Percentiles rank a stretch among this genome's conserved stretches.
These are phyloP conservation scores for Kazachstania sp. DNA, from an alignment of 1,139 yeast genomes.

Conservation along the genomic window DNA sequence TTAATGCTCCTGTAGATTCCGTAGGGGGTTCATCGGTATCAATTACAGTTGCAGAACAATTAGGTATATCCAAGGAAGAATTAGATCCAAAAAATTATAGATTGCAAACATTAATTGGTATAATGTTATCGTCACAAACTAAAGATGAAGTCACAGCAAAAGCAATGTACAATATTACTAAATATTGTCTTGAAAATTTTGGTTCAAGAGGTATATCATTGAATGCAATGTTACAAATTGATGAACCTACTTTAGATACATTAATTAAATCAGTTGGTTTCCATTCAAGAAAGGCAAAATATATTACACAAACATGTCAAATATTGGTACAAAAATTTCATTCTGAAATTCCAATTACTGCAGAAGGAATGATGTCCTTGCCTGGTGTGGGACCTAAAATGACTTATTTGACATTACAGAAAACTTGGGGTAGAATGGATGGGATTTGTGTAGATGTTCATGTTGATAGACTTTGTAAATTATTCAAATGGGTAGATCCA, in stretches of 20 bases:
- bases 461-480: constrained; percentile 67
- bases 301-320: constrained; percentile 53
- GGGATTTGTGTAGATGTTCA: constrained; percentile 97
- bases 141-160: constrained; percentile 76
- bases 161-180: constrained; percentile 59
- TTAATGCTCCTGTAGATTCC: constrained; percentile 75
- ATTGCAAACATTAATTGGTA: constrained; percentile 65
- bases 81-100: constrained; percentile 44
- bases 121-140: constrained; percentile 88
- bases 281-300: constrained; percentile 69
- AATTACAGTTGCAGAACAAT: constrained; percentile 33
- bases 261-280: constrained; percentile 80
- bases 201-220: constrained; percentile 36
- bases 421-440: constrained; percentile 64
- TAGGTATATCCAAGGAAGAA: constrained; percentile 18
- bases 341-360: constrained; percentile 63
- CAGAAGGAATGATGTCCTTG: constrained; percentile 54
- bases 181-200: constrained; percentile 35
- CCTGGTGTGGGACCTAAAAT: constrained; percentile 98
- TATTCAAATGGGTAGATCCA: constrained; percentile 71
- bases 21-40: constrained; percentile 85
- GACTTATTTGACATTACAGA: constrained; percentile 75
- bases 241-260: constrained; percentile 51
- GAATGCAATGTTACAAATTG: constrained; percentile 40
- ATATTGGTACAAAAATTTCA: constrained; percentile 43